Evolutionary conservation across 805 yeast genomes (phyloP).

Genomic region (Kuraishia capsulata): DNA sequence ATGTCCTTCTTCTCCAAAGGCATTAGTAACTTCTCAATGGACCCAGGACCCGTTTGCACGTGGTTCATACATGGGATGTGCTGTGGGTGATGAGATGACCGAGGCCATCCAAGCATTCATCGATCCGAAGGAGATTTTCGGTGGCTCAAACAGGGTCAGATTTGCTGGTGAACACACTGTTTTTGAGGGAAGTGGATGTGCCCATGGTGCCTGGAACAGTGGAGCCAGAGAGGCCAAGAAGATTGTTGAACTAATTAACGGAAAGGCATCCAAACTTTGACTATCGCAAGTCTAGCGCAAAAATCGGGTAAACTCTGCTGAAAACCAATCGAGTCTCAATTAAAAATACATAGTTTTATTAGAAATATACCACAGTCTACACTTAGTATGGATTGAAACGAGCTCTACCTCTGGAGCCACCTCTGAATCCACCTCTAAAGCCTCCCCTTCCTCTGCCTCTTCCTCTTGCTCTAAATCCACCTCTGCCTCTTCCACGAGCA

Average conservation of each 20-base stretch:
- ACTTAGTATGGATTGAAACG: conserved; percentile 21
- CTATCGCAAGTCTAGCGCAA: no score
- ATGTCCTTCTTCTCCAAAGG: background rate
- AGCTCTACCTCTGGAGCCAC: conserved; percentile 20
- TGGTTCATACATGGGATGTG: conserved; percentile 31
- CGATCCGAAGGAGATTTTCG: conserved; percentile 18
- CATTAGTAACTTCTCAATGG: conserved; percentile 30
- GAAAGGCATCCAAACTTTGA: background rate
- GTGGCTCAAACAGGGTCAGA: conserved; percentile 20
- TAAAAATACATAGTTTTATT: background rate
- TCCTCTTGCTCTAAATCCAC: conserved; percentile 13
- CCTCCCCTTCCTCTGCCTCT: conserved; percentile 11
- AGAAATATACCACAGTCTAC: background rate
- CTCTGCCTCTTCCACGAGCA: conserved; percentile 31
- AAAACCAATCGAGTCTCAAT: background rate
- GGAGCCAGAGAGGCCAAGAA: conserved; percentile 38
- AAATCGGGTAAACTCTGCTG: background rate
- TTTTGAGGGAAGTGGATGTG: conserved; percentile 46
- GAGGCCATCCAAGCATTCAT: conserved; percentile 21
- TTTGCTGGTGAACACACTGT: conserved; percentile 53
- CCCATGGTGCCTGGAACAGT: conserved; percentile 47
- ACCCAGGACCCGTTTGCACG: conserved; percentile 40
- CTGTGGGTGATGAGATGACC: conserved; percentile 28
- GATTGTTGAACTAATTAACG: conserved; percentile 6
- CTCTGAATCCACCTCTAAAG: conserved; percentile 14